Evolutionary conservation across 1,284 basidiomycete species (phyloP).

Genomic region (Meira miltonrushii): DNA sequence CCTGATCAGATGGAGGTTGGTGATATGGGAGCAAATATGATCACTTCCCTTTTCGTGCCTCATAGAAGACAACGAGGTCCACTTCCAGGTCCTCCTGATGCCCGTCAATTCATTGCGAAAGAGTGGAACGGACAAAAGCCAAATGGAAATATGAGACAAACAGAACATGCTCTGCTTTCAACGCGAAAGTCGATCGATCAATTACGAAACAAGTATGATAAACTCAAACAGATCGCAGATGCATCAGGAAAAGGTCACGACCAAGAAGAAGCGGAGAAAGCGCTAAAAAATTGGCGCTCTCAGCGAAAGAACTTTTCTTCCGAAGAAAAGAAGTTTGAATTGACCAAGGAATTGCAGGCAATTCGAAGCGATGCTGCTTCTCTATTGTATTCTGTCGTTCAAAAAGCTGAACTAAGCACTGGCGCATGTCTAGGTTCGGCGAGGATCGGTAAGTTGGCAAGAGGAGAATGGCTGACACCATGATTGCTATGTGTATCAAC

Average conservation of each 20-base stretch:
- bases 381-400: not conserved
- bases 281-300: not conserved
- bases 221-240: too few species aligned
- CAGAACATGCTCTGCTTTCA: not conserved
- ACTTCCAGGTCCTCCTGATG: not conserved
- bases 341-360: not conserved
- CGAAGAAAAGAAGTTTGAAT: not conserved
- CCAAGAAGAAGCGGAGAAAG: not conserved
- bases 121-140: constrained; percentile 5
- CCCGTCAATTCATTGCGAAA: not conserved
- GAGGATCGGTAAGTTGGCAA: not conserved
- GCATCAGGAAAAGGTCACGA: not conserved
- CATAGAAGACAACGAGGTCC: not conserved
- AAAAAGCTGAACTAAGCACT: not conserved
- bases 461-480: constrained; percentile 4
- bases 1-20: not conserved
- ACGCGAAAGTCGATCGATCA: not conserved
- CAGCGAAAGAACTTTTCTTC: not conserved
- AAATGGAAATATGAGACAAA: not conserved
- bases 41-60: constrained; percentile 1
- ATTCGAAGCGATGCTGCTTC: not conserved
- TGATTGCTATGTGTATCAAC: not conserved
- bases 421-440: constrained; percentile 1
- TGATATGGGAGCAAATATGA: not conserved
- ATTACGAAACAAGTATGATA: not conserved